These are phyloP conservation scores for Limnanthes douglasii DNA, from an alignment of 345 rosid genomes.

Conservation along the genomic window DNA sequence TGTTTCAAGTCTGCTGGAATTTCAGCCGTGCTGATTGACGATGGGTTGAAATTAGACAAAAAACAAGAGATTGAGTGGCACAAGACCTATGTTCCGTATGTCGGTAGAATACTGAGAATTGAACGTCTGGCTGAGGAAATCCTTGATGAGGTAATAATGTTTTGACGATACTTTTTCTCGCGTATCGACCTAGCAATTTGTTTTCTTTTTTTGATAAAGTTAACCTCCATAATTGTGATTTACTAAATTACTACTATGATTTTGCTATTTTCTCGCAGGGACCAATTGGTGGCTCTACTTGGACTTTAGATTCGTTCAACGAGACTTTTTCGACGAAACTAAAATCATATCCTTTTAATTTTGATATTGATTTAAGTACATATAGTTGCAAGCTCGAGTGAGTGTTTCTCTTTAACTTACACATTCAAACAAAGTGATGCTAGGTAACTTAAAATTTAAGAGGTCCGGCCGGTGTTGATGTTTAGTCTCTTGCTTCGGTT, in stretches of 20 bases:
- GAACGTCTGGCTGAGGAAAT: slow-evolving; percentile 78
- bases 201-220: no score
- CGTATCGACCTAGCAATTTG: no score
- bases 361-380: no score
- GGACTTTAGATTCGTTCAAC: slow-evolving; percentile 60
- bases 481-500: no score
- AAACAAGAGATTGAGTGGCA: slow-evolving; percentile 69
- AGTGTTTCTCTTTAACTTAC: no score
- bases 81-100: slow-evolving; percentile 34
- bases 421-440: no score
- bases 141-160: slow-evolving; percentile 42
- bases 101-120: slow-evolving; percentile 69
- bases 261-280: slow-evolving; percentile 25
- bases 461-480: no score
- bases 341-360: slow-evolving; percentile 71
- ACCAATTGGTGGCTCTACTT: slow-evolving; percentile 25
- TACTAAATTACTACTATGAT: no score
- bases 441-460: no score
- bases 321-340: slow-evolving; percentile 34
- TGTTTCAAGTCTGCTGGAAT: slow-evolving; percentile 71
- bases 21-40: slow-evolving; percentile 75
- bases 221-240: no score
- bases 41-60: slow-evolving; percentile 71
- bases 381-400: no score
- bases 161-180: no score